Conservation (phyloP, 1,139 yeast genomes). For the Saccharomyces hybrid region DNA sequence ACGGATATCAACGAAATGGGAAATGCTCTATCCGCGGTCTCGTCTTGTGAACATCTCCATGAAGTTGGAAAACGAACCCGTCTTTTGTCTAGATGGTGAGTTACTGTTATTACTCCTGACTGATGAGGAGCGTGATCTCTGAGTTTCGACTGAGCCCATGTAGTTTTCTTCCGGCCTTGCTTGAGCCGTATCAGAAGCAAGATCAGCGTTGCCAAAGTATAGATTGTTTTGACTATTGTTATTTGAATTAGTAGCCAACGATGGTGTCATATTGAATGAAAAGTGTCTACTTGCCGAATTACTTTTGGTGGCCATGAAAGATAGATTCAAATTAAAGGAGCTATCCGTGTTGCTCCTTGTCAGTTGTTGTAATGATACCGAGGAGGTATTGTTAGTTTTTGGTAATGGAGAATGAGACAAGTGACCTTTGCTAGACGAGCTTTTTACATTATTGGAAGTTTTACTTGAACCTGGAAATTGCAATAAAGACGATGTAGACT, state of each 20-base stretch:
- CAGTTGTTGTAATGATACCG: constrained; percentile 16
- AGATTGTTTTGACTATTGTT: background rate
- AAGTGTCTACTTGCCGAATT: constrained; percentile 19
- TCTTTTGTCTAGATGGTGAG: constrained; percentile 7
- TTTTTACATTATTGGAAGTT: constrained; percentile 12
- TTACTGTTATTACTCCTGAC: constrained; percentile 2
- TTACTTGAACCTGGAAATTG: constrained; percentile 11
- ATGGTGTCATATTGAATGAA: constrained; percentile 24
- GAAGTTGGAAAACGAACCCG: constrained; percentile 16
- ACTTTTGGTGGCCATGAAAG: constrained; percentile 10
- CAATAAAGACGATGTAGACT: constrained; percentile 15
- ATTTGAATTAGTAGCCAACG: constrained; percentile 7
- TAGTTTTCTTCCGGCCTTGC: background rate
- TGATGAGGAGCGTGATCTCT: constrained; percentile 8
- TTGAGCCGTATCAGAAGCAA: background rate
- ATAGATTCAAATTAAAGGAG: constrained; percentile 6
- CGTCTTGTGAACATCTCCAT: constrained; percentile 15
- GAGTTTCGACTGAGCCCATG: constrained; percentile 6
- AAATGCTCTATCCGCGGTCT: constrained; percentile 1
- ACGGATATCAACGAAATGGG: background rate
- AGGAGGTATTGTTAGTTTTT: constrained; percentile 19
- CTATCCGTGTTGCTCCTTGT: constrained; percentile 11
- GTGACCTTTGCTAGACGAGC: constrained; percentile 1
- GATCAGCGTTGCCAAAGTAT: background rate
- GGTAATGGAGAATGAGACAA: background rate